Evolutionary conservation across 2,329 filamentous ascomycete genomes (phyloP), one percentile per base, ranked within the genome.

Genomic region (Podosphaera fusca): DNA sequence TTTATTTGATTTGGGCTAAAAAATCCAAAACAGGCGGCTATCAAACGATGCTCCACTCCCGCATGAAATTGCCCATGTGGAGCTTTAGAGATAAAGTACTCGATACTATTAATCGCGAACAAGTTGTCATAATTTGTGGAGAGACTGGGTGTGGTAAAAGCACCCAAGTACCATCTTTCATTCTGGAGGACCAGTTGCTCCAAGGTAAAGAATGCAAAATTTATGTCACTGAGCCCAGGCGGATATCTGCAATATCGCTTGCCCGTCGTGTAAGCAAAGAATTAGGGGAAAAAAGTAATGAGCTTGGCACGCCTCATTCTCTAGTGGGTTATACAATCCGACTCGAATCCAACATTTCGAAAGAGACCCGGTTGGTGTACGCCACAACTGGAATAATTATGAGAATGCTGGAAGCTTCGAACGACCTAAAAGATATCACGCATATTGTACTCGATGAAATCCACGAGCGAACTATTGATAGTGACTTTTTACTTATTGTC

Each of bases 101-200:
- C 10, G 74, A 79, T 33, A 79, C 85, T 1, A 82, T 98, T 35
- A 82, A 87, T 52, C 74, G 78, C 30, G 78, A 94, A 61, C 89
- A 92, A 65, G 84, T 94, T 8, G 82, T 92, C 8, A 95, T 98
- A 59, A 79, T 98, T 35, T 96, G 90, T 67, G 92, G 92, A 67
- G 92, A 98, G 70, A 98, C 92, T 2, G 92, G 92, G 63, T 95
- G 82, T 67, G 92, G 92, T 61, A 98, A 98, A 73, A 95, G 88
- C 69, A 98, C 92, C 0, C 92, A 98, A 65, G 84, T 95, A n/a
- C 92, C 92, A 4, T 83, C 89, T 0, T 96, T 94, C 66, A 79
- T 98, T 56, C 74, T 98, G 6, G 92, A 98, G 68, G 80, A 95
- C 64, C 84, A 95, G 65, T 76, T 98, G 55, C 78, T 80, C 2